phyloP scores from a whole-genome alignment of 2,329 filamentous ascomycete genomes.

The Beauveria scarabaeidicola region DNA sequence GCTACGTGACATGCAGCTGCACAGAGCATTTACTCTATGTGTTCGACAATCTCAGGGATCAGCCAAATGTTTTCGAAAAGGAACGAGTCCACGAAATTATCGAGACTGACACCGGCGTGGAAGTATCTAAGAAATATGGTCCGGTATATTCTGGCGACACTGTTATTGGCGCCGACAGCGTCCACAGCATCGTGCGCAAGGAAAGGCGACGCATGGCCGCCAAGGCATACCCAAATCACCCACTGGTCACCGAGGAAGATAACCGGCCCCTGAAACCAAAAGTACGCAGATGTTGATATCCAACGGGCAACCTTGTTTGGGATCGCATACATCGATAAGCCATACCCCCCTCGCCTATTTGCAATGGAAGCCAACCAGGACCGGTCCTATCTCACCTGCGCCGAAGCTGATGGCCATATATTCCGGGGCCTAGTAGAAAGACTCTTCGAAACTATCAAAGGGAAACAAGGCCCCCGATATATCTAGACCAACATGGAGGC shows the following conservation, averaged over 20 bases:
- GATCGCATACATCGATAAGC: constrained; percentile 2
- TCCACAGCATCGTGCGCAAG: constrained; percentile 27
- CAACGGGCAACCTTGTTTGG: constrained; percentile 2
- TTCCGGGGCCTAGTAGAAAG: not conserved
- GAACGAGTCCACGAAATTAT: constrained; percentile 14
- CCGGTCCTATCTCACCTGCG: not conserved
- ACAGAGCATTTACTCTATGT: constrained; percentile 24
- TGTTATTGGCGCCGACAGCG: constrained; percentile 31
- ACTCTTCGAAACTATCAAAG: not conserved
- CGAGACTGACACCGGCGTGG: not conserved
- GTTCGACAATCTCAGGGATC: constrained; percentile 24
- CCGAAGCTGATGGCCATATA: not conserved
- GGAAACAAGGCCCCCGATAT: not conserved
- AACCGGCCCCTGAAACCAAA: not conserved
- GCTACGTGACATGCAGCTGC: constrained; percentile 6
- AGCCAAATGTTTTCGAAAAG: constrained; percentile 12
- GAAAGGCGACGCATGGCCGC: constrained; percentile 20
- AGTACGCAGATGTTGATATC: not conserved
- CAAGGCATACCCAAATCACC: constrained; percentile 17
- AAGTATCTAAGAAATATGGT: not conserved
- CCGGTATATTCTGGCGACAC: constrained; percentile 21
- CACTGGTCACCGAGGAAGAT: constrained; percentile 14
- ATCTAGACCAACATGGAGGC: not conserved
- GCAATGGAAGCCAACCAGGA: not conserved
- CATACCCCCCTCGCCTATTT: not conserved